Base-by-base conservation (phyloP, 306 rosid species). In the Vigna trinervia region DNA sequence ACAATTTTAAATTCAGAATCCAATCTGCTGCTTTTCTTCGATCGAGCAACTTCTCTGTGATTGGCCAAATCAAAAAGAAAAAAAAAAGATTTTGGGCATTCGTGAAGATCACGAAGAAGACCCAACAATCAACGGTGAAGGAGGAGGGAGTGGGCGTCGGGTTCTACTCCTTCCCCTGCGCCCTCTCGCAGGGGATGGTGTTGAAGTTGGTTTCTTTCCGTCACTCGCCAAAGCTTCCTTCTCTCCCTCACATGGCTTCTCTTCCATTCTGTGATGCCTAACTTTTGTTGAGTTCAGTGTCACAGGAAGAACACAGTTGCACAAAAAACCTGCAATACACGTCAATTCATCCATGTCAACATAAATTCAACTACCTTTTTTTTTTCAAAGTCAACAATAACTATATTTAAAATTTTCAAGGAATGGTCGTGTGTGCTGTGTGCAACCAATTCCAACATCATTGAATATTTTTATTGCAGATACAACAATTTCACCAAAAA, bases 221-320 rank as follows among this genome's bases (percentile, higher is more conserved):
- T 90, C 87, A 61, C 69, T 78, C 23, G 83, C 82, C 30, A 84
- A 60, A 68, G 77, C 73, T 87, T 90, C 81, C 79, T 85, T 89
- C 54, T 79, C 92, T 77, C 86, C 97, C 76, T 94, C 94, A 59
- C 86, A 77, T 64, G 76, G 83, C 82, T 91, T 89, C 2, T 90
- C 90, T 28, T 87, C 91, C 9, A 88, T 87, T 73, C 75, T 85
- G 75, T 91, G 88, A 81, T 93, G 97, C 63, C 96, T 73, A 39
- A 94, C 92, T 90, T 84, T 94, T 0, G 94, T 90, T 13, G 93
- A 87, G 60, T 86, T 90, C 71, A 94, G 50, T 9, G 91, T 81
- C 82, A 84, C 96, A 6, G 98, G 98, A 65, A 94, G 85, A 70
- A 94, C 96, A 84, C 98, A 94, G 75, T 90, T 94, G 88, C 97